These are phyloP conservation scores for Myochromella boudieri DNA, from an alignment of 768 basidiomycete genomes.

Conservation along the genomic window DNA sequence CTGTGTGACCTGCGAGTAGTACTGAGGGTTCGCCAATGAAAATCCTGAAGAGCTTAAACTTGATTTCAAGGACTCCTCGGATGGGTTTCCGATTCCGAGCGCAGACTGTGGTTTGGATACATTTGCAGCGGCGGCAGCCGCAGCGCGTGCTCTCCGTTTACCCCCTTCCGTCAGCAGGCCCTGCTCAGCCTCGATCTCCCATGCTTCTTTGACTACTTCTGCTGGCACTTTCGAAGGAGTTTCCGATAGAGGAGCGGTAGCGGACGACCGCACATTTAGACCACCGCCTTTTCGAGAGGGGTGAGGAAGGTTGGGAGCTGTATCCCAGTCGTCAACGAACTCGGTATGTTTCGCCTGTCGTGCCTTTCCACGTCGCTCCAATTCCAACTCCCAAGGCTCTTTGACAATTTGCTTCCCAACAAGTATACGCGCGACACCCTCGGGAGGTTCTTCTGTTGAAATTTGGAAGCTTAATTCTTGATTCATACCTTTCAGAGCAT, in stretches of 20 bases:
- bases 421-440: slow-evolving; percentile 53
- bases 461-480: slow-evolving; percentile 56
- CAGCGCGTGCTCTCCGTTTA: slow-evolving; percentile 60
- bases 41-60: slow-evolving; percentile 29
- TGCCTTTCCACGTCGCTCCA: slow-evolving; percentile 53
- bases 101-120: slow-evolving; percentile 10
- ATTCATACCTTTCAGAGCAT: slow-evolving; percentile 44
- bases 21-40: slow-evolving; percentile 54
- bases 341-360: slow-evolving; percentile 33
- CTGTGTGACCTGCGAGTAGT: slow-evolving; percentile 53
- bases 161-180: slow-evolving; percentile 76
- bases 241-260: not conserved
- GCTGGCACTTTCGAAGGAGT: slow-evolving; percentile 8
- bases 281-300: not conserved
- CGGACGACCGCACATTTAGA: too few relatives aligned
- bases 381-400: slow-evolving; percentile 80
- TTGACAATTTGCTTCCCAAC: slow-evolving; percentile 71
- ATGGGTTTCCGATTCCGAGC: slow-evolving; percentile 25
- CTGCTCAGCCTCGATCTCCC: slow-evolving; percentile 80
- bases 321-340: slow-evolving; percentile 30
- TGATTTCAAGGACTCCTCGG: slow-evolving; percentile 18
- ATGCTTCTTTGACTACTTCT: slow-evolving; percentile 60
- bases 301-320: slow-evolving; percentile 4
- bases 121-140: slow-evolving; percentile 36
- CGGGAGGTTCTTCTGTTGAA: slow-evolving; percentile 51